Conservation (phyloP, 2,329 filamentous ascomycete genomes). For the Drechslera avenae region DNA sequence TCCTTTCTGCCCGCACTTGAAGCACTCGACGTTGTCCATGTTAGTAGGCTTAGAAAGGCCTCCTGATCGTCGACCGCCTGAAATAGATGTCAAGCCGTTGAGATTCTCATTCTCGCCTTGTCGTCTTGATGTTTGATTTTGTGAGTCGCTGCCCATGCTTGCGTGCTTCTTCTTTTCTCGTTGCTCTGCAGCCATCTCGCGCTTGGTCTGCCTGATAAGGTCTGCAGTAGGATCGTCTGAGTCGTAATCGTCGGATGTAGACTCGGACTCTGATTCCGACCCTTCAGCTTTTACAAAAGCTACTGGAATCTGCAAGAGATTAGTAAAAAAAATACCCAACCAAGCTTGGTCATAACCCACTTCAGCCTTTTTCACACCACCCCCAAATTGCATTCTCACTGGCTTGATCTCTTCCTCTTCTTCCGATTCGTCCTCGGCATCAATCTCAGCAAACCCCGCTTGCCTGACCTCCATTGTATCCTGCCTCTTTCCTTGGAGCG, state of each 20-base stretch:
- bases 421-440: constrained; percentile 47
- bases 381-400: constrained; percentile 58
- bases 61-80: constrained; percentile 48
- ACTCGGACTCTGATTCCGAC: constrained; percentile 32
- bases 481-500: constrained; percentile 49
- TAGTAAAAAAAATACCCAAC: constrained; percentile 12
- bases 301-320: constrained; percentile 28
- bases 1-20: constrained; percentile 65
- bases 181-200: constrained; percentile 51
- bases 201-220: constrained; percentile 53
- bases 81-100: constrained; percentile 67
- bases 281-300: constrained; percentile 26
- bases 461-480: constrained; percentile 60
- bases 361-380: constrained; percentile 49
- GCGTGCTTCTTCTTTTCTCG: constrained; percentile 54
- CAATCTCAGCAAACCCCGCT: constrained; percentile 61
- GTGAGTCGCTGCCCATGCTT: constrained; percentile 54
- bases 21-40: constrained; percentile 58
- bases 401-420: constrained; percentile 40
- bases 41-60: constrained; percentile 14
- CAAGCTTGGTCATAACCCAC: not conserved
- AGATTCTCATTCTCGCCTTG: too few species aligned
- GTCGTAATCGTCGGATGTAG: constrained; percentile 48
- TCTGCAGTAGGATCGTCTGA: constrained; percentile 52
- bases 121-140: constrained; percentile 61